Evolutionary conservation across 2,329 filamentous ascomycete species (phyloP), one percentile per base, ranked within the genome.

Genomic region (Penicillium sp.): DNA sequence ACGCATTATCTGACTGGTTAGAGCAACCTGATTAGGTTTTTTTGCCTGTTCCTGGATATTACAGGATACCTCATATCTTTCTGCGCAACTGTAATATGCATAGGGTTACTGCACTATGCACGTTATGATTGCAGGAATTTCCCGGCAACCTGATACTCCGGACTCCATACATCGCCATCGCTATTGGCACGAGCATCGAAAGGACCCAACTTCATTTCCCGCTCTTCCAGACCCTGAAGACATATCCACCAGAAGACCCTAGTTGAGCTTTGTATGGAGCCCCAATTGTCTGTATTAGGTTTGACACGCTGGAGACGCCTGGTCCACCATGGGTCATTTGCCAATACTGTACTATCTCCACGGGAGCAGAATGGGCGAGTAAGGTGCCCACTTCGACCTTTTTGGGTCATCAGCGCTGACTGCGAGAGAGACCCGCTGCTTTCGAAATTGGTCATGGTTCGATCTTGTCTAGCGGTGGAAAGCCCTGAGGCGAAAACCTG

Each of bases 281-380:
- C 43, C 26, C 46, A 50, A 34, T 11, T 33, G 4, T 21, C 5
- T 33, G 51, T 43, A 52, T 59, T 54, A 40, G 34, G 57, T 54
- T 59, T 56, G 51, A 52, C 51, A 48, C 44, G 28, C 43, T 54
- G 48, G 40, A 55, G 52, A 34, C 40, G 11, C 24, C 28, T 52
- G 46, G 51, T 48, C 51, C 52, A 54, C 46, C 40, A 28, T 48
- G 42, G 48, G 34, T 33, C 43, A 34, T 21, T 31, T 21, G 14
- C 19, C 21, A 46, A 44, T 23, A 24, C 37, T n/a, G n/a, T n/a
- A 36, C n/a, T 14, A 39, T 26, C 21, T 40, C 29, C 37, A 42
- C 37, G 13, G 37, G 24, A 13, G 21, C 5, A 42, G 47, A 37
- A 44, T 34, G 48, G 18, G 19, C 13, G 16, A 45, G 18, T 24